A percentile compares a stretch with the other conserved stretches of the same genome.
phyloP scores from a whole-genome alignment of 352 stramenopile genomes.

The Phytophthora tentaculata region DNA sequence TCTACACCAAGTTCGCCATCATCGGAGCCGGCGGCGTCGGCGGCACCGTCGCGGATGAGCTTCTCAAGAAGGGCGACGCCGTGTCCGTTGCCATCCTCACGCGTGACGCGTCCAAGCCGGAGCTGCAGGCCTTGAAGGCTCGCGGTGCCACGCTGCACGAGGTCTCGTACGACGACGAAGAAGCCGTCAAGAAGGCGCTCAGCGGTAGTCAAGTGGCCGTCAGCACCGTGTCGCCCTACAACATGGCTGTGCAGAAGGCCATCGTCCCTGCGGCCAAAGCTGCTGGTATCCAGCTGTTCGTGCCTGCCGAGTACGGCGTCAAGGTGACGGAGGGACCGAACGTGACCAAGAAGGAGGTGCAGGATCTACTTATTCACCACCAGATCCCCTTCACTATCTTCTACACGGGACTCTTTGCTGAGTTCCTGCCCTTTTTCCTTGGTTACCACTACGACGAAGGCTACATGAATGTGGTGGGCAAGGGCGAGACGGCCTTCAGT shows the following conservation, averaged over 20 bases:
- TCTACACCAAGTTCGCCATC: conserved; percentile 27
- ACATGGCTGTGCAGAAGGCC: conserved; percentile 21
- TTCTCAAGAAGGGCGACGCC: conserved; percentile 28
- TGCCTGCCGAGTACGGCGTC: conserved; percentile 29
- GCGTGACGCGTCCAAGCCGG: conserved; percentile 25
- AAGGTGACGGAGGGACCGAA: conserved; percentile 22
- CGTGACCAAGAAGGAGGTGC: conserved; percentile 28
- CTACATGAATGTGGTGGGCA: conserved; percentile 25
- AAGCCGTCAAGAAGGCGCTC: conserved; percentile 28
- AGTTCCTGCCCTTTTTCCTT: conserved; percentile 19
- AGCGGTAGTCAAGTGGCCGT: conserved; percentile 25
- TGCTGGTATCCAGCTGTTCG: conserved; percentile 36
- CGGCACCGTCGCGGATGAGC: conserved; percentile 26
- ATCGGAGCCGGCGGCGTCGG: conserved; percentile 37
- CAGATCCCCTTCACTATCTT: conserved; percentile 38
- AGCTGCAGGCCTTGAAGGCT: conserved; percentile 36
- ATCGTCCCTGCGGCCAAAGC: conserved; percentile 29
- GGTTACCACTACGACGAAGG: conserved; percentile 31
- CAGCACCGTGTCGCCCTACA: conserved; percentile 7
- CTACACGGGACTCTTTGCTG: conserved; percentile 29
- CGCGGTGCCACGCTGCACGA: conserved; percentile 28
- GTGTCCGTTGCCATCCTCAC: conserved; percentile 34
- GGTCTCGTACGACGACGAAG: conserved; percentile 30
- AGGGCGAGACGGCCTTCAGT: conserved; percentile 30
- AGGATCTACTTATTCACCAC: conserved; percentile 26